Base-by-base conservation (phyloP, 225 moss, liverwort and hornwort genomes). In the Rhytidiadelphus loreus region DNA sequence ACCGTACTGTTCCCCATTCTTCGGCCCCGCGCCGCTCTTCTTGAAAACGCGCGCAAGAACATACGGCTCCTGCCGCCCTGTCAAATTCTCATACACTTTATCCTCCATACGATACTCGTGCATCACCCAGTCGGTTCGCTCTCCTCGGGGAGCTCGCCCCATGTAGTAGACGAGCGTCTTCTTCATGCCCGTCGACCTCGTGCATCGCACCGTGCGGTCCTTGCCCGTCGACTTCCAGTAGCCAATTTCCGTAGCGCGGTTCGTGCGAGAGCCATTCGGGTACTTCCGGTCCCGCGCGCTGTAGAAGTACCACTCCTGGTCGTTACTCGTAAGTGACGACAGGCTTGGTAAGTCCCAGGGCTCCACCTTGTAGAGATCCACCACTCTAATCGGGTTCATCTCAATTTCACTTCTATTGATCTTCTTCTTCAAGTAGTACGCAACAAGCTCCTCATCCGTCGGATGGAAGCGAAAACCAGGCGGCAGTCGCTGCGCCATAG, bases 151-250 rank as follows among this genome's bases (percentile, higher is more conserved):
- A 25, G 96, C 97, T 56, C 97, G 91, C 6, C 97, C 97, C 60
- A 50, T 90, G 84, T 97, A 97, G 22, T 96, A 97, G 4, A 97
- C 97, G 3, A 97, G 89, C 22, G 97, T 97, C 83, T 97, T 97
- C 91, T 98, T 98, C 96, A 96, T 96, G 2, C 96, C 96, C 4
- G 64, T 76, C 5, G 91, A 82, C n/a, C 85, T 89, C 3, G 75
- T 44, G 43, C 92, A 96, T 66, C 87, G 89, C 11, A 98, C 96
- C 24, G 68, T 88, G 55, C 96, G 88, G 44, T 98, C 98, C 89
- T 98, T 98, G n/a, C 98, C 98, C 6, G 98, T 98, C 12, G 98
- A 97, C 85, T 98, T 98, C 98, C 98, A 98, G 85, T 98, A 98
- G 4, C 98, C 98, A 60, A 88, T 91, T 79, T 92, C 94, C 16